Percentiles rank a stretch among this genome's conserved stretches.
These are phyloP conservation scores for Leccinum boreale DNA, from an alignment of 768 basidiomycete species.

Conservation along the genomic window DNA sequence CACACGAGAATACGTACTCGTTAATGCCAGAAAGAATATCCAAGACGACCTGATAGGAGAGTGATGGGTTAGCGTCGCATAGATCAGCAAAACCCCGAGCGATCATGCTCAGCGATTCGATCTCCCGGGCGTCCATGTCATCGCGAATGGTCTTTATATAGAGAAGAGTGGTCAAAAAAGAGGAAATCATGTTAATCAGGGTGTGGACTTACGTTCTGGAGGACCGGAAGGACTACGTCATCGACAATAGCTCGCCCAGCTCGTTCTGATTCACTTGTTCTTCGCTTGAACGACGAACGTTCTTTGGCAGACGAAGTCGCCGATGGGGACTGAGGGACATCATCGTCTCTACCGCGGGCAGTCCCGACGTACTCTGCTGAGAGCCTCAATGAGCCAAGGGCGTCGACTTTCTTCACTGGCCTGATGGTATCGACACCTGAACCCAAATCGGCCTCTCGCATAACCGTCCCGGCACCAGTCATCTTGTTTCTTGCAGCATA, in stretches of 20 bases:
- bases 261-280: constrained; percentile 54
- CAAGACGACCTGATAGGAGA: constrained; percentile 84
- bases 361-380: constrained; percentile 83
- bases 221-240: constrained; percentile 78
- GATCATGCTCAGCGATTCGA: constrained; percentile 87
- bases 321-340: constrained; percentile 38
- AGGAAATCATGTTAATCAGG: too few relatives aligned
- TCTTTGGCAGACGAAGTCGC: constrained; percentile 45
- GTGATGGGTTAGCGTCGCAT: constrained; percentile 73
- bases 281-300: constrained; percentile 43
- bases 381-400: constrained; percentile 66
- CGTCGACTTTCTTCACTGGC: constrained; percentile 90
- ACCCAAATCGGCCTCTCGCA: constrained; percentile 82
- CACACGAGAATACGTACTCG: constrained; percentile 55
- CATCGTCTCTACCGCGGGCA: constrained; percentile 52
- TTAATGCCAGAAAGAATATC: constrained; percentile 90
- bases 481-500: constrained; percentile 71
- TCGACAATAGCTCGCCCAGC: constrained; percentile 72
- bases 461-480: constrained; percentile 64
- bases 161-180: constrained; percentile 4
- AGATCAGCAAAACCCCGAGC: constrained; percentile 87
- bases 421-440: constrained; percentile 87
- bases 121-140: constrained; percentile 85
- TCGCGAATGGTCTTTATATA: constrained; percentile 60
- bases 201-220: constrained; percentile 58